Conservation (phyloP, 805 yeast species). For the Nakazawaea populi region DNA sequence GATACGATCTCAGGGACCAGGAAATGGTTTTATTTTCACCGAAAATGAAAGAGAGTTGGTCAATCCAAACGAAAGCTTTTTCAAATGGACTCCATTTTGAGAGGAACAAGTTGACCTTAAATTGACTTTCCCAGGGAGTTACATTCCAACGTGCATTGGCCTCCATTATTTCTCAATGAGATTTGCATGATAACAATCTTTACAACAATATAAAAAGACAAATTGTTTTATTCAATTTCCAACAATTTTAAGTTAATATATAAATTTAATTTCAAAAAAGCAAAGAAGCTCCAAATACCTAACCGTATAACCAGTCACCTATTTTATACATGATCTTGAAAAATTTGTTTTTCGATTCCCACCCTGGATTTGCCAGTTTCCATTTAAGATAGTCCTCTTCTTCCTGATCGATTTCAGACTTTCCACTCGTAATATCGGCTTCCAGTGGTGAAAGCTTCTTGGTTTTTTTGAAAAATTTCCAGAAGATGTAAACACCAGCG, state of each 20-base stretch:
- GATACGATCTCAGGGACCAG: no score
- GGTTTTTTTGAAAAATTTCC: conserved; percentile 49
- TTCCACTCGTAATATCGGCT: conserved; percentile 49
- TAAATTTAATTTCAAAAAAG: background rate
- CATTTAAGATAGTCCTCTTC: conserved; percentile 24
- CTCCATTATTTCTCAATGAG: no score
- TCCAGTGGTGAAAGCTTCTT: conserved; percentile 37
- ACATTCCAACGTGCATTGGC: no score
- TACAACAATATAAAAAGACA: no score
- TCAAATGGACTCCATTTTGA: no score
- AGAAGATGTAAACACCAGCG: conserved; percentile 38
- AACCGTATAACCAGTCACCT: conserved; percentile 3
- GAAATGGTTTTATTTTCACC: no score
- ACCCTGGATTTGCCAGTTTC: conserved; percentile 3
- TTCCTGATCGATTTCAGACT: conserved; percentile 55
- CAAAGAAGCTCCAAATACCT: background rate
- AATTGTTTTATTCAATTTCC: background rate
- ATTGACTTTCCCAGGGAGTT: no score
- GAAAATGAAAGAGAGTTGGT: no score
- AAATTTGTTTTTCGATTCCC: conserved; percentile 2
- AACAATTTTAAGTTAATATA: no score
- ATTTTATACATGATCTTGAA: background rate
- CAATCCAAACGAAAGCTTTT: no score
- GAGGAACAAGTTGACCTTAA: no score
- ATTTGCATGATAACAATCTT: no score